A percentile compares a stretch with the other conserved stretches of the same genome.
Conservation (phyloP, 129 eudicot genomes). For the Sambucus nigra region DNA sequence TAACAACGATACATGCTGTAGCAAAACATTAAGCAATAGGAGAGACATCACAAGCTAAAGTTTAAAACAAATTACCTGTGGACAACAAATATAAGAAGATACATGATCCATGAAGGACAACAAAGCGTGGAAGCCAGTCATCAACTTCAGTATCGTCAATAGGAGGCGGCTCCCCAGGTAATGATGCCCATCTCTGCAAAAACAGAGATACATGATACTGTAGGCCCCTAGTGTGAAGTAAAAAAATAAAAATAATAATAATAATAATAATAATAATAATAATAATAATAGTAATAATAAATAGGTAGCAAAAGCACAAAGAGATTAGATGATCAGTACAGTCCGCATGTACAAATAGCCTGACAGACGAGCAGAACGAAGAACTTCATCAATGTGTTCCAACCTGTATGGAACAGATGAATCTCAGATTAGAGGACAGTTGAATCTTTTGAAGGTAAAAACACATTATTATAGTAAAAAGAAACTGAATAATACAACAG, state of each 20-base stretch:
- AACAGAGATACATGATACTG: not conserved
- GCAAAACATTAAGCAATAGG: not conserved
- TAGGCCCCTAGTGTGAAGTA: not conserved
- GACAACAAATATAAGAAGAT: conserved; percentile 58
- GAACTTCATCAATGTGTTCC: conserved; percentile 77
- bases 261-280: not conserved
- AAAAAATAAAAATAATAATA: not conserved
- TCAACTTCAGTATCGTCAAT: conserved; percentile 85
- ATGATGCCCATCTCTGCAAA: conserved; percentile 82
- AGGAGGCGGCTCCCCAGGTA: conserved; percentile 94
- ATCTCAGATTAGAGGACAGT: not conserved
- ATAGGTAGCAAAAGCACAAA: not conserved
- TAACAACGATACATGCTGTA: no score
- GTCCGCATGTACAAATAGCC: conserved; percentile 67
- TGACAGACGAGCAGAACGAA: conserved; percentile 64
- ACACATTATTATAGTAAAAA: no score
- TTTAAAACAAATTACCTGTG: conserved; percentile 38
- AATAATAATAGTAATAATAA: not conserved
- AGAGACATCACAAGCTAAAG: not conserved
- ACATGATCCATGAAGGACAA: conserved; percentile 88
- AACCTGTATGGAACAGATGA: conserved; percentile 35
- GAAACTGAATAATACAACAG: not conserved
- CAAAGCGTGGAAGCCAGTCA: conserved; percentile 92
- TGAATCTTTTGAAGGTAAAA: no score
- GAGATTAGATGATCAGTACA: conserved; percentile 21